phyloP scores from a whole-genome alignment of 2,329 filamentous ascomycete genomes.

The Colletotrichum incanum region DNA sequence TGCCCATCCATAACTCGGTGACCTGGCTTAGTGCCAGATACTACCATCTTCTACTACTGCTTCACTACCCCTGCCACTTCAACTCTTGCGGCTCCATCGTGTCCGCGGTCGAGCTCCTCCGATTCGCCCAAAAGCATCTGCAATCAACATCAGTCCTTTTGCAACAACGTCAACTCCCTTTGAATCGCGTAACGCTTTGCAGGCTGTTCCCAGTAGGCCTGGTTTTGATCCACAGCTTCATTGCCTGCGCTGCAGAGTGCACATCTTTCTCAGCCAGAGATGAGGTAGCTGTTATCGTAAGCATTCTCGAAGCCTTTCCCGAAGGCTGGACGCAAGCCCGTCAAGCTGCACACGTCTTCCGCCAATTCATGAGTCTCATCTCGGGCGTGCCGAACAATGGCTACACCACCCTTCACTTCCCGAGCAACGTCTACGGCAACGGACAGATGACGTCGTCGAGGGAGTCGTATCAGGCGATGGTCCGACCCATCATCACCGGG shows the following conservation, averaged over 20 bases:
- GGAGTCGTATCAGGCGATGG: slow-evolving; percentile 45
- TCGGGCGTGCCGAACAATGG: slow-evolving; percentile 43
- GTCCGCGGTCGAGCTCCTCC: slow-evolving; percentile 53
- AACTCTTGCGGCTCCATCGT: slow-evolving; percentile 53
- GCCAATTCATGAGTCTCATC: slow-evolving; percentile 49
- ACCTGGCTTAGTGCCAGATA: slow-evolving; percentile 61
- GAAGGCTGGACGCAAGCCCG: slow-evolving; percentile 54
- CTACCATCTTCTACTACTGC: slow-evolving; percentile 60
- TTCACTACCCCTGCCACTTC: slow-evolving; percentile 61
- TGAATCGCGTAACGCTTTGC: slow-evolving; percentile 60
- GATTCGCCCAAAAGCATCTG: slow-evolving; percentile 59
- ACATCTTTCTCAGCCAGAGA: slow-evolving; percentile 51
- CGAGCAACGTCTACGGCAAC: slow-evolving; percentile 24
- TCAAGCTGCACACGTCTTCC: slow-evolving; percentile 54
- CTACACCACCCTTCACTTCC: slow-evolving; percentile 43
- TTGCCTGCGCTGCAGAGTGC: slow-evolving; percentile 50
- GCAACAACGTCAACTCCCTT: slow-evolving; percentile 59
- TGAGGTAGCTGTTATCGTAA: slow-evolving; percentile 53
- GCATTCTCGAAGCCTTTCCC: slow-evolving; percentile 57
- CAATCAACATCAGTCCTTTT: slow-evolving; percentile 59
- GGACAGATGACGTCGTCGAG: slow-evolving; percentile 35
- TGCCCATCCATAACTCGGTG: slow-evolving; percentile 62
- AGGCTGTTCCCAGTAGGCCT: slow-evolving; percentile 57
- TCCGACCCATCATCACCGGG: slow-evolving; percentile 43
- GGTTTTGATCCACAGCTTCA: slow-evolving; percentile 56